These are phyloP conservation scores for Syzygium aqueum DNA, from an alignment of 345 rosid species.

Conservation along the genomic window DNA sequence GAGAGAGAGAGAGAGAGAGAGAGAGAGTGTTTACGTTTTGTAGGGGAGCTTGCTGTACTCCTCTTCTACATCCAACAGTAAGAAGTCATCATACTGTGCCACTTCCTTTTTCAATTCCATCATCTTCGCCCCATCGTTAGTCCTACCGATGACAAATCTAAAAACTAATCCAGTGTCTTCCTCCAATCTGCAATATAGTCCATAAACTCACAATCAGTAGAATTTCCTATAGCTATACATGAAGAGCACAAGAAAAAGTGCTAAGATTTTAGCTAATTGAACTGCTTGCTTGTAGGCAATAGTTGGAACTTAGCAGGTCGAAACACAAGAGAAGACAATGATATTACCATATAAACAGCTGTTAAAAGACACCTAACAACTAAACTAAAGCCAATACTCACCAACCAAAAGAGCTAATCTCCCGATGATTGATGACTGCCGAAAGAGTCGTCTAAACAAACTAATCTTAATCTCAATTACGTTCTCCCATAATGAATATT, in stretches of 20 bases:
- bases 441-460: not conserved
- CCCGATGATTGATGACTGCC: not conserved
- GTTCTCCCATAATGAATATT: not conserved
- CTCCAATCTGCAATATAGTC: constrained; percentile 47
- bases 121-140: constrained; percentile 50
- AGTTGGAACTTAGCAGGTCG: not conserved
- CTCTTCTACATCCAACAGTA: constrained; percentile 81
- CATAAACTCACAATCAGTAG: not conserved
- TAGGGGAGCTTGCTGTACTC: constrained; percentile 95
- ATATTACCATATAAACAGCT: not conserved
- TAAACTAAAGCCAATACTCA: not conserved
- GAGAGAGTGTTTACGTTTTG: constrained; percentile 64
- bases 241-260: not conserved
- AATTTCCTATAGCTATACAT: not conserved
- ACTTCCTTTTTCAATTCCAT: constrained; percentile 60
- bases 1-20: not conserved
- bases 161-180: constrained; percentile 80
- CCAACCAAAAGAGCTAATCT: not conserved
- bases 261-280: not conserved
- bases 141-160: constrained; percentile 72
- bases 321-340: not conserved
- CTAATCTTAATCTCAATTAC: not conserved
- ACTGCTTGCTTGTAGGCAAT: not conserved
- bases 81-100: constrained; percentile 71
- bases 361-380: not conserved